Conservation (phyloP, 192 early-diverging fungal genomes). For the Podochytrium sp. region DNA sequence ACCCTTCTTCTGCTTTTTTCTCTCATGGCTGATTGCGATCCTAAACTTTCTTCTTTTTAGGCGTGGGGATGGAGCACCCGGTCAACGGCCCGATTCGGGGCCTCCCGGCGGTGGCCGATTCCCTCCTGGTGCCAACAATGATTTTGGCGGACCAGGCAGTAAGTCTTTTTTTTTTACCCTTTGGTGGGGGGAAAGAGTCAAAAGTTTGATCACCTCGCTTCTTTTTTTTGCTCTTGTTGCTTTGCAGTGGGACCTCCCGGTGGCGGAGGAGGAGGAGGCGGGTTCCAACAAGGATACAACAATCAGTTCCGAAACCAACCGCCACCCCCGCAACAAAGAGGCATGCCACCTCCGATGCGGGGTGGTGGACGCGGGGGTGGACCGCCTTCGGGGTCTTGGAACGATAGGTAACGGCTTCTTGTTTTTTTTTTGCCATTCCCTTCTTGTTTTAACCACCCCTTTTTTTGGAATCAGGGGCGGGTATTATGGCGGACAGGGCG, state of each 20-base stretch:
- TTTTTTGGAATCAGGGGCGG: too few relatives aligned
- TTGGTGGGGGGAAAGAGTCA: too few relatives aligned
- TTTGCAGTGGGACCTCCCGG: neutral
- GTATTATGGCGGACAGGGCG: too few relatives aligned
- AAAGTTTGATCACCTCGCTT: too few relatives aligned
- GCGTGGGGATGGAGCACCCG: neutral
- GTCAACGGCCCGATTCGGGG: neutral
- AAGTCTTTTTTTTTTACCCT: too few relatives aligned
- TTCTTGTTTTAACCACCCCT: too few relatives aligned
- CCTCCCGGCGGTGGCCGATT: neutral
- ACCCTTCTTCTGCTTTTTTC: too few relatives aligned
- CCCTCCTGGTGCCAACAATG: neutral
- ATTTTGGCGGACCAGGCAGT: neutral
- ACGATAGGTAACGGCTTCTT: too few relatives aligned
- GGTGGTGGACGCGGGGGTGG: neutral
- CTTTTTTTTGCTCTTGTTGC: neutral
- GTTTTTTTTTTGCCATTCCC: too few relatives aligned
- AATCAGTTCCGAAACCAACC: neutral
- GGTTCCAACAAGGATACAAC: too few relatives aligned
- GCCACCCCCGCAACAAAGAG: neutral
- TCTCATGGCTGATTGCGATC: neutral
- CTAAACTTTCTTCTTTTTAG: neutral
- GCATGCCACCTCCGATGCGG: slow-evolving; percentile 15
- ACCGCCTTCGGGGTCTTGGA: neutral
- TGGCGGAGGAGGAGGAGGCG: slow-evolving; percentile 6